Percentiles rank a stretch among this genome's conserved stretches.
Evolutionary conservation across 2,329 filamentous ascomycete genomes (phyloP).

Genomic region (Plectosphaerella cucumerina): DNA sequence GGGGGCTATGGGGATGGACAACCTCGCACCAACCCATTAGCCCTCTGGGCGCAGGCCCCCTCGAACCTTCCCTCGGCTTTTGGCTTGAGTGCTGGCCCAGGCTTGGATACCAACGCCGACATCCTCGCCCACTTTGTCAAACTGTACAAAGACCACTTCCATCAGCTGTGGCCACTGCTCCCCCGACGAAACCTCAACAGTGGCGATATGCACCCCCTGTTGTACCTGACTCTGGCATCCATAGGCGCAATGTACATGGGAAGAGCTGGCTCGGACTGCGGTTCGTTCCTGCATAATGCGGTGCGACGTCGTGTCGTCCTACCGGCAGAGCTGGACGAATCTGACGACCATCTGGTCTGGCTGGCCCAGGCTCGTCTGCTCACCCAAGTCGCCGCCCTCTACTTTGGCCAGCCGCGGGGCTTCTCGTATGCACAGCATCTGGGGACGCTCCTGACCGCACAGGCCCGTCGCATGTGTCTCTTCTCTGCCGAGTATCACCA

Average conservation of each 20-base stretch:
- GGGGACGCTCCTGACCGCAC: neutral
- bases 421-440: constrained; percentile 2
- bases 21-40: too few relatives aligned
- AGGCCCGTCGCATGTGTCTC: neutral
- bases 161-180: constrained; percentile 1
- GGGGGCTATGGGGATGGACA: too few relatives aligned
- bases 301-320: neutral
- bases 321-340: neutral
- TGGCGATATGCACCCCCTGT: neutral
- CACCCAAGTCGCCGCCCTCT: constrained; percentile 1
- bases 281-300: neutral
- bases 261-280: neutral
- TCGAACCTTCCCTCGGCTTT: neutral
- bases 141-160: neutral
- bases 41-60: neutral
- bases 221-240: neutral
- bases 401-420: constrained; percentile 1
- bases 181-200: neutral
- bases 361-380: neutral
- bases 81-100: too few relatives aligned
- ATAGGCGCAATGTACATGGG: constrained; percentile 2
- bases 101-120: too few relatives aligned
- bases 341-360: constrained; percentile 1
- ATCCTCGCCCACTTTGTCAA: neutral
- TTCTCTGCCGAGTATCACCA: neutral